Base-by-base conservation (phyloP, 2,329 filamentous ascomycete species). In the Dissoconium aciculare region DNA sequence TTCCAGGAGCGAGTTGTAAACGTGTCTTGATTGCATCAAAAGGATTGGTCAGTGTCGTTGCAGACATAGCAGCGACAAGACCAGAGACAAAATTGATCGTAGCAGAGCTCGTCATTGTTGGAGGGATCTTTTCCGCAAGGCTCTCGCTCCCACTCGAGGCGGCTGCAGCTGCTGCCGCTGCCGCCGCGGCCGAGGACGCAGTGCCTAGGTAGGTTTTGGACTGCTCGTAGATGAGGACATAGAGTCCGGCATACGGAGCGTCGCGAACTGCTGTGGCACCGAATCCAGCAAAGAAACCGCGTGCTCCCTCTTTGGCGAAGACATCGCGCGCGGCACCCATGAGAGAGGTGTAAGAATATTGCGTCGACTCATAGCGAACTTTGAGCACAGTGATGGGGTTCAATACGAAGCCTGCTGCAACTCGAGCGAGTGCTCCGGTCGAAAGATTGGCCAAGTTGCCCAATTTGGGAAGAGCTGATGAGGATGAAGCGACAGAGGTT, bases 311-410 rank as follows among this genome's bases (percentile, higher is more conserved):
- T 0, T 63, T 70, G 5, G 65, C 64, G 31, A 77, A 59, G 15
- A 95, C 94, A 43, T 89, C 82, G 17, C 62, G 62, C 1, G 69
- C 73, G 0, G 89, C 89, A 21, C 72, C 66, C 24, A 68, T 57
- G 14, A 95, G 63, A 1, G 82, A 87, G 14, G 68, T 67, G 59
- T 95, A 95, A 3, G 71, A 62, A 60, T 94, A 98, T 26, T 87
- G 62, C 38, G 69, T 84, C 15, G 78, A 87, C 56, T 98, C 89
- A 51, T 92, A 95, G 26, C 89, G 80, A 26, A 95, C 89, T 53
- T 98, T 98, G 49, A 98, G 77, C 26, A 98, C 78, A 1, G 89
- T 98, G 37, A 95, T 71, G 2, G 89, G 89, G 81, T 94, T 95
- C 58, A 95, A 73, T 27, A 91, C 60, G 49, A 94, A 80, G 21